Evolutionary conservation across 2,329 filamentous ascomycete genomes (phyloP), one percentile per base, ranked within the genome.

Genomic region (Pseudocercospora cruenta): DNA sequence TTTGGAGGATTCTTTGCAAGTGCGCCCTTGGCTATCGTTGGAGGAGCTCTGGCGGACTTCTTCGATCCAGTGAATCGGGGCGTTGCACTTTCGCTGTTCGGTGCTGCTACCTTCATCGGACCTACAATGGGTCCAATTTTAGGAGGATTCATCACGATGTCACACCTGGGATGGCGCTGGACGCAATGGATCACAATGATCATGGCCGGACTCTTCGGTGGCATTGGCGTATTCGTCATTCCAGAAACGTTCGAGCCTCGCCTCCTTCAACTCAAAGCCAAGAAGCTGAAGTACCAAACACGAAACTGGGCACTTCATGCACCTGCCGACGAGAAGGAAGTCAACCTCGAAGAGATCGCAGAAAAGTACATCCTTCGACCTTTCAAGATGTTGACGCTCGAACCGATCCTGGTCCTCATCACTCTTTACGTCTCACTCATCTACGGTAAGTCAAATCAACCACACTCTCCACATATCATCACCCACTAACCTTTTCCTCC

Each of bases 331-430:
- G 74, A 74, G 5, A 76, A 78, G 12, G 76, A 82, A 39, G 72
- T 83, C 59, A 80, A 84, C 67, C 62, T 77, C 9, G 78, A 78
- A 9, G 77, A 80, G 43, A 80, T 86, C 62, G 74, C 80, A 7
- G 85, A 85, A 31, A 86, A 85, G 72, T 83, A 89, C 70, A 80
- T 87, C 28, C 78, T 90, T 86, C 63, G 70, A 4, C 72, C 72
- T 1, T 71, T 71, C 47, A 72, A 73, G 58, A 70, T 73, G 59
- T 63, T 73, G 51, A 61, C 60, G 14, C 55, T 71, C 31, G 70
- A 85, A 24, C 82, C 88, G 0, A 86, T 87, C 57, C 80, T 86
- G 2, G 80, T 84, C 51, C 76, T 82, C 33, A 79, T 85, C 69
- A 80, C 71, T 0, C 55, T 78, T 1, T 78, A 78, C 64, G 72